Percentiles rank a stretch among this genome's conserved stretches.
phyloP scores from a whole-genome alignment of 75 land plant species.

The Cunninghamia lanceolata region DNA sequence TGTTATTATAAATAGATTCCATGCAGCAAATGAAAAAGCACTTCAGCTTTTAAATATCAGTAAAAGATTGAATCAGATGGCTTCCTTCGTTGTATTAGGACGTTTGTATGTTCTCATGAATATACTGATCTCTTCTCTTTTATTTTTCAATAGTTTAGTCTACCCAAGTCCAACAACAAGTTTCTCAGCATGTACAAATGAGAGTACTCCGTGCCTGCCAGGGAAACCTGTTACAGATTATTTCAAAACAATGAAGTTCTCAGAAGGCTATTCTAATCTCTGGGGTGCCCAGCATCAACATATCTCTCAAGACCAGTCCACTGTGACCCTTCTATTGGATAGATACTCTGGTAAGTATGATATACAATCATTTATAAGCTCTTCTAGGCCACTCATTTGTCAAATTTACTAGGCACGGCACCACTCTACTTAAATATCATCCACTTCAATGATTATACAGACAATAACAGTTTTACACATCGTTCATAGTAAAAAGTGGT shows the following conservation, averaged over 20 bases:
- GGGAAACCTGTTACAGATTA: not conserved
- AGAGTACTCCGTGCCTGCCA: not conserved
- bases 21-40: not conserved
- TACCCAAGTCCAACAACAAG: not conserved
- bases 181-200: not conserved
- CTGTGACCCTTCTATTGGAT: conserved; percentile 9
- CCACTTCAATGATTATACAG: no score
- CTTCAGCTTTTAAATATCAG: no score
- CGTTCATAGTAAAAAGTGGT: no score
- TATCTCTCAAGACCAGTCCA: conserved; percentile 3
- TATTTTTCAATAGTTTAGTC: no score
- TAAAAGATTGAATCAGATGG: not conserved
- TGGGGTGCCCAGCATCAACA: conserved; percentile 10
- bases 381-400: not conserved
- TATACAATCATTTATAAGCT: not conserved
- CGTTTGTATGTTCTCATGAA: not conserved
- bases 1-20: no score
- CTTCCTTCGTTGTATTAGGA: not conserved
- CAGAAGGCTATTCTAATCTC: conserved; percentile 11
- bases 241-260: conserved; percentile 5
- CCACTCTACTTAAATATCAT: no score
- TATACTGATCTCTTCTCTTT: not conserved
- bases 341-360: not conserved
- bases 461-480: no score
- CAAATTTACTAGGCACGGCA: not conserved